Percentiles rank a stretch among this genome's conserved stretches.
phyloP scores from a whole-genome alignment of 106 monocot species.

The Dactylorhiza incarnata region DNA sequence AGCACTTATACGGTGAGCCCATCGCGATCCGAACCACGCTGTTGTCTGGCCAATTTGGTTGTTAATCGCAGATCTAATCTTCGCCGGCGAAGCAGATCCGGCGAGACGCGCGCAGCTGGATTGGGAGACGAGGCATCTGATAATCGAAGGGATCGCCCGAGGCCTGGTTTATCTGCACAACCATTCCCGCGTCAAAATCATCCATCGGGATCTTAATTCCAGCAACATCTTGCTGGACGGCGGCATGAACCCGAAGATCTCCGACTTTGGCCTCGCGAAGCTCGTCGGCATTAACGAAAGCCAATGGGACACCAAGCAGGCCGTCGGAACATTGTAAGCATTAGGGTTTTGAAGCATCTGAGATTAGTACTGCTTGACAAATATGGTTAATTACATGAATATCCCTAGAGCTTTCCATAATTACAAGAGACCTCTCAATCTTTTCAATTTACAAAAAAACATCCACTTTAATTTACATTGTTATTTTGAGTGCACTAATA shows the following conservation, averaged over 20 bases:
- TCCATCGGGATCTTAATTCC: conserved; percentile 17
- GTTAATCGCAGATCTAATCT: not conserved
- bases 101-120: not conserved
- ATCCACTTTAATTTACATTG: too few relatives aligned
- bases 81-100: not conserved
- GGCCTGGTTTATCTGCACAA: conserved; percentile 25
- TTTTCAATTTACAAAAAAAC: too few relatives aligned
- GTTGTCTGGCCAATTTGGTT: not conserved
- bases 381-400: too few relatives aligned
- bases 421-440: too few relatives aligned
- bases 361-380: too few relatives aligned
- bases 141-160: conserved; percentile 18
- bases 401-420: too few relatives aligned
- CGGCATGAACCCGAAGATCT: conserved; percentile 28
- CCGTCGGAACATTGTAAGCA: conserved; percentile 20
- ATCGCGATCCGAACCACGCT: too few relatives aligned
- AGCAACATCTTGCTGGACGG: conserved; percentile 21
- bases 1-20: conserved; percentile 4
- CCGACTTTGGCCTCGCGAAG: conserved; percentile 24
- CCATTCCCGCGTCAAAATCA: conserved; percentile 15
- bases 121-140: conserved; percentile 14
- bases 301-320: conserved; percentile 8
- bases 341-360: not conserved
- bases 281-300: conserved; percentile 7
- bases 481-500: too few relatives aligned